These are phyloP conservation scores for Hysterium pulicare DNA, from an alignment of 2,329 filamentous ascomycete species.

Conservation along the genomic window DNA sequence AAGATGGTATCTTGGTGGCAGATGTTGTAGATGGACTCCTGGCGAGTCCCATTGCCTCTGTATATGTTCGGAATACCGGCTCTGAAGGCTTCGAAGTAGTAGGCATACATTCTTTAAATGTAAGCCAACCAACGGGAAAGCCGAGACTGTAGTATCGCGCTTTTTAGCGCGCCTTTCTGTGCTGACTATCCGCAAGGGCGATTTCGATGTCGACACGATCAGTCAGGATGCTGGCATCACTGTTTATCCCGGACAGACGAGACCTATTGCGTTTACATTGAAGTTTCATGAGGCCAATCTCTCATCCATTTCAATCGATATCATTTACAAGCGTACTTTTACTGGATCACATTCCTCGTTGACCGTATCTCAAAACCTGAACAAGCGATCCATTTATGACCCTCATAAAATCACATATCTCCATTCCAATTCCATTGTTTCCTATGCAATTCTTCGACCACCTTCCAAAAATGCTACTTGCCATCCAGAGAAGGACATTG, in stretches of 20 bases:
- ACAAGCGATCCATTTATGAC: slow-evolving; percentile 30
- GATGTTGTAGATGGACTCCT: slow-evolving; percentile 51
- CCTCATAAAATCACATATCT: slow-evolving; percentile 55
- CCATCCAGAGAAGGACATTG: slow-evolving; percentile 11
- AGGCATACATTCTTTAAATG: slow-evolving; percentile 24
- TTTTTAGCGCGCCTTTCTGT: too few relatives aligned
- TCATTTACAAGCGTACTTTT: slow-evolving; percentile 22
- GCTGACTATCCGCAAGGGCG: neutral
- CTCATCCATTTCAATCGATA: slow-evolving; percentile 21
- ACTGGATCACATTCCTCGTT: slow-evolving; percentile 13
- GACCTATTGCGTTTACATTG: slow-evolving; percentile 39
- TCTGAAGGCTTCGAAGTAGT: slow-evolving; percentile 32
- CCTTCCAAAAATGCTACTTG: slow-evolving; percentile 44
- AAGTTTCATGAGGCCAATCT: slow-evolving; percentile 17
- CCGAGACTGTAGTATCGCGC: too few relatives aligned
- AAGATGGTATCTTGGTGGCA: slow-evolving; percentile 44
- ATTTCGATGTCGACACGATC: too few relatives aligned
- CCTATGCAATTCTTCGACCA: slow-evolving; percentile 56
- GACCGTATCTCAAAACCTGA: slow-evolving; percentile 24
- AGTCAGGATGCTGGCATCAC: slow-evolving; percentile 9
- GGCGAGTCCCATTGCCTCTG: slow-evolving; percentile 47
- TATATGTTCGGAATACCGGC: slow-evolving; percentile 48
- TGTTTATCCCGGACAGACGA: slow-evolving; percentile 40
- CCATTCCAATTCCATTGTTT: slow-evolving; percentile 53
- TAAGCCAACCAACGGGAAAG: too few relatives aligned